Evolutionary conservation across 768 basidiomycete species (phyloP), one percentile per base, ranked within the genome.

Genomic region (Mrakia blollopis): DNA sequence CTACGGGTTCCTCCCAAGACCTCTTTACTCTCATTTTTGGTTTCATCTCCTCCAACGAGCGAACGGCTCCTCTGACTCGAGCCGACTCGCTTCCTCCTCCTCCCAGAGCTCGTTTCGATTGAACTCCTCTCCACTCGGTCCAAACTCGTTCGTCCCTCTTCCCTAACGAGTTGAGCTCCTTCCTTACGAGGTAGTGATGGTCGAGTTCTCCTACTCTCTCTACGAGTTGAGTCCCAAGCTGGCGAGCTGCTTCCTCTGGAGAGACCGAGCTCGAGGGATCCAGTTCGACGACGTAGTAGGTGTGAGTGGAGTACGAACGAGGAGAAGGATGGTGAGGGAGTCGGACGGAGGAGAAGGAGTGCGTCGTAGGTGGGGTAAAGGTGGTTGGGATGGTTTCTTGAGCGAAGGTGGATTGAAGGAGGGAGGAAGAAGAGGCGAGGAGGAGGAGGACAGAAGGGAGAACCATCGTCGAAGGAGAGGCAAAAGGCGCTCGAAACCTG

Each of bases 191-290:
- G 92, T 92, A 99, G 84, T 92, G 87, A 74, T 92, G 86, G 39
- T 84, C 82, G 8, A 99, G 87, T 82, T 94, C 91, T 71, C 97
- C 94, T 35, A 89, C 90, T 80, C 89, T 91, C 82, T 95, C 93
- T 75, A 98, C 91, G 68, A 97, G 85, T 84, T 98, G 91, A 30
- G 93, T 90, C 21, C 89, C 89, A 16, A 98, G 86, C 0, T 85
- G 83, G 10, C 82, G 67, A 9, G 89, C 87, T 76, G 90, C 86
- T 79, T 91, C 89, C 75, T 84, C 84, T 78, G 92, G 87, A 79
- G 89, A 93, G 81, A 73, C 90, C 88, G 39, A 65, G 50, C 52
- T 69, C 39, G 50, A 39, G 5, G 72, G 73, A 73, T 80, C 77
- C 39, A 85, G 80, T 76, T 85, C 84, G 76, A 86, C 79, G 28